phyloP scores from a whole-genome alignment of 2,329 filamentous ascomycete genomes.

The Sporothrix luriei region DNA sequence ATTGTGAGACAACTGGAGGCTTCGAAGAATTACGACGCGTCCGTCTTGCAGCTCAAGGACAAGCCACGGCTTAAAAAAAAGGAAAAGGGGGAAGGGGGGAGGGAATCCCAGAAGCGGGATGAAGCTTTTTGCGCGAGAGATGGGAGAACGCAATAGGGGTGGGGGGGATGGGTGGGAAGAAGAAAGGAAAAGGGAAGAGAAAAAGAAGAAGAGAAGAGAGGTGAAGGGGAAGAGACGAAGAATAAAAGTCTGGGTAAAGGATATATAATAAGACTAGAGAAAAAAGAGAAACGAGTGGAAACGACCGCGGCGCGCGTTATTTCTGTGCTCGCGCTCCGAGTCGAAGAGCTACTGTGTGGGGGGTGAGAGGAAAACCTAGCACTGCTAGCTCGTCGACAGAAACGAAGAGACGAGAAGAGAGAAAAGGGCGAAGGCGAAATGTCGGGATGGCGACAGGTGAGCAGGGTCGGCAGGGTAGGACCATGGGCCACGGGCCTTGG shows the following conservation, averaged over 20 bases:
- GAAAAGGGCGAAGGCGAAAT: conserved; percentile 28
- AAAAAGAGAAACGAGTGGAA: conserved; percentile 8
- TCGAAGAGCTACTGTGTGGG: conserved; percentile 32
- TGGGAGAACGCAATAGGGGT: conserved; percentile 25
- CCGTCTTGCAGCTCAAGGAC: conserved; percentile 33
- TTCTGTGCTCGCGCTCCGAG: conserved; percentile 33
- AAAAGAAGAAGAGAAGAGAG: conserved; percentile 21
- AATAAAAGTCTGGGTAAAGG: conserved; percentile 24
- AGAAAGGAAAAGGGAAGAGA: conserved; percentile 2
- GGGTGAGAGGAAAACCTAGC: conserved; percentile 27
- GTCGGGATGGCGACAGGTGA: conserved; percentile 29
- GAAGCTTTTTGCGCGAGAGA: conserved; percentile 31
- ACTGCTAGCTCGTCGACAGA: conserved; percentile 26
- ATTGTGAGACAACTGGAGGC: conserved; percentile 32
- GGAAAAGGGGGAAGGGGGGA: conserved; percentile 24
- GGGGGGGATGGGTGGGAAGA: conserved; percentile 25
- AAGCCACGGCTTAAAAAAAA: conserved; percentile 29
- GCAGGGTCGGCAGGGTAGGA: background rate
- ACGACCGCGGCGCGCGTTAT: conserved; percentile 31
- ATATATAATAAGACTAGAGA: conserved; percentile 23
- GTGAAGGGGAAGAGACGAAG: background rate
- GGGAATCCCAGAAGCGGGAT: conserved; percentile 25
- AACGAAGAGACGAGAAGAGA: conserved; percentile 28
- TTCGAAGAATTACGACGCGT: conserved; percentile 29
- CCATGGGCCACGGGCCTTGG: conserved; percentile 16